Percentiles rank a stretch among this genome's conserved stretches.
phyloP scores from a whole-genome alignment of 1,284 basidiomycete genomes.

The Papiliotrema nemorosa region DNA sequence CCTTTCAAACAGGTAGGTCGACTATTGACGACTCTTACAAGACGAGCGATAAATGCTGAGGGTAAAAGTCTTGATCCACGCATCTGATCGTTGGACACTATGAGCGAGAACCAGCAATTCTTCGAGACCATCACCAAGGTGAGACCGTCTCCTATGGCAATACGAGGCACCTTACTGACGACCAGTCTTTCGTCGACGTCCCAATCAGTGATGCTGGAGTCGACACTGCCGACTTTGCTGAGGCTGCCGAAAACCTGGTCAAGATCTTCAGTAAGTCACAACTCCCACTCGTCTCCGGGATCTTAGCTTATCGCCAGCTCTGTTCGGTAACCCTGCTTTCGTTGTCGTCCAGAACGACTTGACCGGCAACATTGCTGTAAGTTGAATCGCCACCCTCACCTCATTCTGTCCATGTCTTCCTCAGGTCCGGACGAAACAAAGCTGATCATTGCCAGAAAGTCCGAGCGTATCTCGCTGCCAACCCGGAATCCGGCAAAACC shows the following conservation, averaged over 20 bases:
- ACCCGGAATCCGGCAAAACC: conserved; percentile 65
- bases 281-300: no score
- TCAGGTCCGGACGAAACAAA: background rate
- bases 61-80: no score
- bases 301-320: conserved; percentile 57
- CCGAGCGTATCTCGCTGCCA: conserved; percentile 67
- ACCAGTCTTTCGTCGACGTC: conserved; percentile 85
- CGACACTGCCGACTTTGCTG: conserved; percentile 81
- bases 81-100: background rate
- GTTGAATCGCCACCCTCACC: background rate
- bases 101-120: conserved; percentile 57
- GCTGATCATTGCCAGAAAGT: conserved; percentile 66
- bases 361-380: conserved; percentile 83
- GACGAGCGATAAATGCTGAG: no score
- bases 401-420: conserved; percentile 16
- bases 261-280: conserved; percentile 77
- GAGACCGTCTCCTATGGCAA: no score
- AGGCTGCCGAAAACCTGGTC: conserved; percentile 85
- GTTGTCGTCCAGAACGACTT: conserved; percentile 80
- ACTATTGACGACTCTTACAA: no score
- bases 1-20: no score
- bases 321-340: conserved; percentile 86
- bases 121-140: conserved; percentile 78
- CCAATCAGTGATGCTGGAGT: conserved; percentile 80
- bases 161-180: no score